phyloP scores from a whole-genome alignment of 1,139 yeast genomes.

The Yamadazyma dendronema region DNA sequence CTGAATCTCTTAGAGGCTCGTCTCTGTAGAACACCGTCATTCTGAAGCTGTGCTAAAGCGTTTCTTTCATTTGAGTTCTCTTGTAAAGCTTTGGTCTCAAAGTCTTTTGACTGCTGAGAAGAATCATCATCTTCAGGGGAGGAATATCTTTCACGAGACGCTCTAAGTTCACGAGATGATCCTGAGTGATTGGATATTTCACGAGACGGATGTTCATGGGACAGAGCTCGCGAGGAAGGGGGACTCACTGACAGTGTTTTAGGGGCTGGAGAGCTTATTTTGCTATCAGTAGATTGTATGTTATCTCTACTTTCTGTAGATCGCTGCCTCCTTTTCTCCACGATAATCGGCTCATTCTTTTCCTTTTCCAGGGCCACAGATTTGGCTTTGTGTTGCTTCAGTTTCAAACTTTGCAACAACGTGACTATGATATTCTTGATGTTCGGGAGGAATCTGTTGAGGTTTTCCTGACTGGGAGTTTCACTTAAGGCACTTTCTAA shows the following conservation, averaged over 20 bases:
- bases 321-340: constrained; percentile 3
- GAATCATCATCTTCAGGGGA: background rate
- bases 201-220: constrained; percentile 1
- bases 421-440: constrained; percentile 86
- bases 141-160: too few species aligned
- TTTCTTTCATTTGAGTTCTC: constrained; percentile 8
- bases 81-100: background rate
- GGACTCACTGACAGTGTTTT: background rate
- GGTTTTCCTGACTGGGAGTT: constrained; percentile 78
- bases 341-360: background rate
- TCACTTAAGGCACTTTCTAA: constrained; percentile 86
- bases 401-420: constrained; percentile 74
- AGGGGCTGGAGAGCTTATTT: constrained; percentile 1
- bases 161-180: background rate
- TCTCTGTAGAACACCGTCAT: constrained; percentile 52
- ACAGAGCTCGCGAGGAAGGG: background rate
- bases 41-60: constrained; percentile 18
- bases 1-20: constrained; percentile 91
- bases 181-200: constrained; percentile 1
- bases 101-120: background rate
- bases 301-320: constrained; percentile 1
- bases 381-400: constrained; percentile 63
- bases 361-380: constrained; percentile 9
- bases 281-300: background rate
- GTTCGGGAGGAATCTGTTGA: constrained; percentile 78